Percentiles rank a stretch among this genome's conserved stretches.
Conservation (phyloP, 257 asterid genomes). For the Cruciata laevipes region DNA sequence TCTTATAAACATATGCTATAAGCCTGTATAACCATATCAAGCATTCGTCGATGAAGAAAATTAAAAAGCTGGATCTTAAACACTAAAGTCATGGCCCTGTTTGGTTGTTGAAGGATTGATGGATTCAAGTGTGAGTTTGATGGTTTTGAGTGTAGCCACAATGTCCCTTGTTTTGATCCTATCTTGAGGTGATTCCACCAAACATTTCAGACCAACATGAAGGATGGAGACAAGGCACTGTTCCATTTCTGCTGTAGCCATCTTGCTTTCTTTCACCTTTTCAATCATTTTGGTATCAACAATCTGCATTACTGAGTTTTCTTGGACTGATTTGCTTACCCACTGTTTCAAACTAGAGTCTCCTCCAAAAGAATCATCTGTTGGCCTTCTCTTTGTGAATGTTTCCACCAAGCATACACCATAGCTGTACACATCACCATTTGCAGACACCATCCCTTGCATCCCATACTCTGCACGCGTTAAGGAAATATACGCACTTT, state of each 20-base stretch:
- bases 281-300: conserved; percentile 9
- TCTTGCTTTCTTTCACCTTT: background rate
- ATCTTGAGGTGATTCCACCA: conserved; percentile 14
- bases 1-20: no score
- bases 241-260: background rate
- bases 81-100: no score
- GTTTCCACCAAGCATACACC: conserved; percentile 17
- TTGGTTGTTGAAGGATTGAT: background rate
- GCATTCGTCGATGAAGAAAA: no score
- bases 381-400: conserved; percentile 15
- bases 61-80: no score
- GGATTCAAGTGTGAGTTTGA: conserved; percentile 2
- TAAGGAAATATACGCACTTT: no score
- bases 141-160: conserved; percentile 7
- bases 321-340: background rate
- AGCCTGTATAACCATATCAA: no score
- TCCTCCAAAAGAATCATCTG: conserved; percentile 12
- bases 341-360: conserved; percentile 10
- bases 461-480: conserved; percentile 11
- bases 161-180: conserved; percentile 17
- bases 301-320: conserved; percentile 4
- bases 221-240: conserved; percentile 2
- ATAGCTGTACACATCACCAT: conserved; percentile 20
- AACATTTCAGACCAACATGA: conserved; percentile 13
- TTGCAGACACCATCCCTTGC: conserved; percentile 10